Percentiles rank a stretch among this genome's conserved stretches.
Conservation (phyloP, 257 asterid genomes). For the Rhazya stricta region DNA sequence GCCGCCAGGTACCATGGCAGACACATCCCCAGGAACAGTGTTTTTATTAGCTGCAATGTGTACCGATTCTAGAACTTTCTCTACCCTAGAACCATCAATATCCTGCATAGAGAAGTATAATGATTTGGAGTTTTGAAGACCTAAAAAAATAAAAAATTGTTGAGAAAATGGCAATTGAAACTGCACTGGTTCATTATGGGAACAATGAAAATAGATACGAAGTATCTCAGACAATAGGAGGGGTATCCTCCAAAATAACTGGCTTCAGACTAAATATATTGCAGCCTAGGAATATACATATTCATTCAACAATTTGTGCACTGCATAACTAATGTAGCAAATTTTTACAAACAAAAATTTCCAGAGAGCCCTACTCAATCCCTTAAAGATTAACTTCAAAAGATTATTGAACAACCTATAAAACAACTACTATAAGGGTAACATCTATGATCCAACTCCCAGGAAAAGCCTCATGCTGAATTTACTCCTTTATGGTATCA, state of each 20-base stretch:
- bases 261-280: neutral
- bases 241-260: neutral
- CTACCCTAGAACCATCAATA: slow-evolving; percentile 97
- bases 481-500: neutral
- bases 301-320: neutral
- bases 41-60: slow-evolving; percentile 98
- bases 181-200: neutral
- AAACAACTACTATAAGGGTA: neutral
- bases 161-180: neutral
- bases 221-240: neutral
- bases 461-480: neutral
- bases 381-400: neutral
- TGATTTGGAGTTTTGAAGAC: neutral
- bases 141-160: neutral
- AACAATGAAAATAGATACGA: neutral
- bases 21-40: slow-evolving; percentile 97
- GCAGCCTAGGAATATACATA: neutral
- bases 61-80: slow-evolving; percentile 83
- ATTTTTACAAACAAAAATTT: neutral
- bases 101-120: slow-evolving; percentile 42
- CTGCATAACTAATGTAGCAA: neutral
- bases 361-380: neutral
- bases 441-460: too few relatives aligned
- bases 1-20: slow-evolving; percentile 99
- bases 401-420: neutral